Base-by-base conservation (phyloP, 2,329 filamentous ascomycete species). In the Botrytis byssoidea region DNA sequence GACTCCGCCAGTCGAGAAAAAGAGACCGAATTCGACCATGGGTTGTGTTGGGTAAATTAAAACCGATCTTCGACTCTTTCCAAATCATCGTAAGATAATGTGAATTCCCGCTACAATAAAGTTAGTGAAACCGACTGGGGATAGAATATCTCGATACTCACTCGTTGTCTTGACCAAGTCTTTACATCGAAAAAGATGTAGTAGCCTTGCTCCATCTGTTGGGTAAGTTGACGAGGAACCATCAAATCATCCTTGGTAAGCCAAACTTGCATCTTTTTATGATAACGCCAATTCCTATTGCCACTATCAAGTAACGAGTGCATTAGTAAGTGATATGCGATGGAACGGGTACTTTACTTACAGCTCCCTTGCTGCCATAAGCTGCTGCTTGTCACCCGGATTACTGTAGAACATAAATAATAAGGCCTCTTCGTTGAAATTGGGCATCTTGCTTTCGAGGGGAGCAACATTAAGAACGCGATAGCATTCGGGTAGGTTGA, bases 381-480 rank as follows among this genome's bases (percentile, higher is more conserved):
- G 86, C 79, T 92, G 90, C 80, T 90, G 89, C 51, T 87, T 79
- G 78, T 91, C 89, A 63, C 86, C 84, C 12, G 90, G 88, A 74
- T 88, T 90, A 81, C 88, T 90, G 81, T 92, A 91, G 79, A 92
- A 92, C 76, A 92, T 91, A 86, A 88, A 91, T 81, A 92, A 89
- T 66, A 92, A 82, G 0, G 90, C 91, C 81, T 92, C 90, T 76
- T 92, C 90, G 77, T 91, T 91, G 81, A 92, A 91, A 76, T 87
- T 90, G 59, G 85, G 84, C 67, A 91, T 89, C 81, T 91, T 91
- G 77, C 85, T 88, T 75, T 91, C 88, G 70, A 92, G 86, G 4
- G 88, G 85, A 76, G 90, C 88, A 40, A 91, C 88, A 75, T 92
- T 92, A 75, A 86, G 89, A 48, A 92, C 90, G 71, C 86, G 87